Evolutionary conservation across 2,329 filamentous ascomycete genomes (phyloP).

Genomic region (Penicillium sp.): DNA sequence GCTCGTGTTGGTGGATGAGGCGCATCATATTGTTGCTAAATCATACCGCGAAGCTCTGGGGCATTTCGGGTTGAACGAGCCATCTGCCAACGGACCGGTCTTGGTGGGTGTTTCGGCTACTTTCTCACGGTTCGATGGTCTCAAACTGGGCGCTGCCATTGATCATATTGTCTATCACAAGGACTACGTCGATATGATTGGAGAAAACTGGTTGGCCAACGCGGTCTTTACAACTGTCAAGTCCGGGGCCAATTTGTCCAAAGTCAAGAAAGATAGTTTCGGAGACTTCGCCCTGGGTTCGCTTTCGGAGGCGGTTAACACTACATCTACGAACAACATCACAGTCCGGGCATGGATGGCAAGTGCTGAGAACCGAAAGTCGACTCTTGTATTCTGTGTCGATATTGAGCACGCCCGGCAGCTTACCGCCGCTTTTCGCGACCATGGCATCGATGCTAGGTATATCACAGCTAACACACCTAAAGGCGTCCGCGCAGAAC

Average conservation of each 20-base stretch:
- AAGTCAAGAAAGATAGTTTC: conserved; percentile 60
- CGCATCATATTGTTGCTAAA: conserved; percentile 88
- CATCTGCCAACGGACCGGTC: conserved; percentile 54
- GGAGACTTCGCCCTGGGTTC: conserved; percentile 79
- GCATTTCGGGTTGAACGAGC: conserved; percentile 70
- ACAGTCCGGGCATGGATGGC: conserved; percentile 83
- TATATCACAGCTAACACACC: conserved; percentile 83
- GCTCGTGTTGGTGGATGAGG: conserved; percentile 89
- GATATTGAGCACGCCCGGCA: conserved; percentile 77
- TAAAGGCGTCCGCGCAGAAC: conserved; percentile 63
- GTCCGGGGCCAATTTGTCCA: conserved; percentile 74
- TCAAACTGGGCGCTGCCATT: conserved; percentile 77
- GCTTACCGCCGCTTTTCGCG: conserved; percentile 72
- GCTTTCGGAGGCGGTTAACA: conserved; percentile 83
- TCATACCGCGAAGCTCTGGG: conserved; percentile 71
- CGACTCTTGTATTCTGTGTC: conserved; percentile 91
- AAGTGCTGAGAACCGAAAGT: conserved; percentile 69
- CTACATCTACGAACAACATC: conserved; percentile 72
- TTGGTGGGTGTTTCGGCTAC: conserved; percentile 89
- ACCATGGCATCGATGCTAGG: conserved; percentile 74
- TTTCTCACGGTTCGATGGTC: conserved; percentile 75
- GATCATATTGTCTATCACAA: conserved; percentile 97
- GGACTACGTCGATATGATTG: conserved; percentile 76
- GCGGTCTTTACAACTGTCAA: conserved; percentile 93
- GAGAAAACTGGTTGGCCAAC: conserved; percentile 85